Conservation (phyloP, 768 basidiomycete genomes). For the Tephrocybe rancida region DNA sequence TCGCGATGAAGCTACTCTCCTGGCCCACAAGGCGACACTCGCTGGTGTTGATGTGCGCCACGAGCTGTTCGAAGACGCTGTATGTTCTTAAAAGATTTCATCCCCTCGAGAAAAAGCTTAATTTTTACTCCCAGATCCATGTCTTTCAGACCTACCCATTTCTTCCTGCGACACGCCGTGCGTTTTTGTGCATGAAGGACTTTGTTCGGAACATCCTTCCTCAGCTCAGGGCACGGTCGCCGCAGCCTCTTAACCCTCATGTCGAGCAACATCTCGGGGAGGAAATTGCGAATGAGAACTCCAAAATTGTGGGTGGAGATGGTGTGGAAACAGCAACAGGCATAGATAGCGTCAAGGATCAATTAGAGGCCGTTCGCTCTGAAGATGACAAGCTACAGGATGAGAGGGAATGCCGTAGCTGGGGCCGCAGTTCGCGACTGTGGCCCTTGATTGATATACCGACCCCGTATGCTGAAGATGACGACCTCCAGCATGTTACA, state of each 20-base stretch:
- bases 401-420: slow-evolving; percentile 18
- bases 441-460: slow-evolving; percentile 24
- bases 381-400: slow-evolving; percentile 11
- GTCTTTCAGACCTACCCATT: slow-evolving; percentile 92
- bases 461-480: slow-evolving; percentile 23
- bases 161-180: slow-evolving; percentile 61
- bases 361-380: slow-evolving; percentile 23
- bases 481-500: slow-evolving; percentile 19
- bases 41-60: slow-evolving; percentile 86
- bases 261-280: slow-evolving; percentile 64
- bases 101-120: neutral
- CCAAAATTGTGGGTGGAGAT: slow-evolving; percentile 74
- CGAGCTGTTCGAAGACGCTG: slow-evolving; percentile 90
- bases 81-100: slow-evolving; percentile 36
- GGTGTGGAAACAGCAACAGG: slow-evolving; percentile 56
- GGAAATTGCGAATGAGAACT: slow-evolving; percentile 70
- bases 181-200: slow-evolving; percentile 70
- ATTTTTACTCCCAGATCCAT: slow-evolving; percentile 58
- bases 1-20: slow-evolving; percentile 88
- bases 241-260: slow-evolving; percentile 51
- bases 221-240: slow-evolving; percentile 47
- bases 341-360: slow-evolving; percentile 41
- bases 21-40: slow-evolving; percentile 91
- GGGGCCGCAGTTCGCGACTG: slow-evolving; percentile 19
- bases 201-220: slow-evolving; percentile 69